Base-by-base conservation (phyloP, 2,329 filamentous ascomycete species). In the Clonostachys solani region DNA sequence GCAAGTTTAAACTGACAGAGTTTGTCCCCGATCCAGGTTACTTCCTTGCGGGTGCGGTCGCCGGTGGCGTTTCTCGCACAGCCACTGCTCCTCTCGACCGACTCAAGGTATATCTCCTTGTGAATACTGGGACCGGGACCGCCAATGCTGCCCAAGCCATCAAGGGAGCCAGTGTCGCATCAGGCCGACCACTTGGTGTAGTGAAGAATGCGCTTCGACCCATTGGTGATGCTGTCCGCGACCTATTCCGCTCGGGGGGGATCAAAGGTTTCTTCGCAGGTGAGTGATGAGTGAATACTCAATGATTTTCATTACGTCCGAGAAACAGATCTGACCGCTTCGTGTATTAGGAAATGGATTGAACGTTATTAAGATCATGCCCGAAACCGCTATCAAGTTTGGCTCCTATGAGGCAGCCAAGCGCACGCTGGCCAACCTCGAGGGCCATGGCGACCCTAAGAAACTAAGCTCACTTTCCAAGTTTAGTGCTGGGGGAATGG, bases 291-390 rank as follows among this genome's bases (percentile, higher is more conserved):
- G 9, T 9, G 23, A 29, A 29, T 29, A 29, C 38, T 4, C 42
- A 15, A 15, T 16, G 33, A 42, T 35, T n/a, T 34, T 47, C 17
- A 15, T 19, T 44, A 23, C 17, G 17, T 17, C 16, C 3, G 23
- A 19, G 4, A 16, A 7, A 42, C 6, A 42, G 2, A 15, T 29
- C 23, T 29, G 23, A 29, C 18, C 10, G 40, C 16, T 38, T 16
- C 12, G 23, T 29, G 35, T 33, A 12, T 10, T 56, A 95, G 92
- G 94, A 36, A 99, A 99, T 60, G 94, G 94, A 5, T 74, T 99
- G 56, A 99, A 99, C 57, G 91, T 99, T 4, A 68, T 96, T 60
- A 99, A 99, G 67, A 94, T 99, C 50, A 96, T 97, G 90, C 94
- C 94, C 0, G 94, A 99, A 71, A 96, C 92, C 29, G 92, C 94